Base-by-base conservation (phyloP, 2,329 filamentous ascomycete species). In the Pseudogymnoascus destructans region DNA sequence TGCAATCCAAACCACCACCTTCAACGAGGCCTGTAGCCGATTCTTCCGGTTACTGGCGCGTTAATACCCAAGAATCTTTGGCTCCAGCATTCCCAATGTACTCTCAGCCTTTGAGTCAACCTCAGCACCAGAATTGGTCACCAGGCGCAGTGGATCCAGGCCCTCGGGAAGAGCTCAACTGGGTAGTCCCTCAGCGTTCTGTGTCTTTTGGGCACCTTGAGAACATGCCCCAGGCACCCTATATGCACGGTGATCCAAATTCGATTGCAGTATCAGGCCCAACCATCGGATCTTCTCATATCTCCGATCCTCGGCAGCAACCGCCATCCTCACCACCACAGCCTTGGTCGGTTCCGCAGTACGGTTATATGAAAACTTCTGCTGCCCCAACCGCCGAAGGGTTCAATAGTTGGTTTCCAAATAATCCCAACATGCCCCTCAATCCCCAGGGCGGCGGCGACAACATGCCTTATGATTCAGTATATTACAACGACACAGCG, bases 81-180 rank as follows among this genome's bases (percentile, higher is more conserved):
- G 75, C 75, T 3, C 71, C 77, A 0, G 75, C 74, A 2, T 78
- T 77, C 60, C 75, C 77, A 4, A 73, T 77, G 1, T 81, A 78
- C 63, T 70, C 73, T 5, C 71, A 73, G 19, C 71, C 74, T 40
- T 57, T 67, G 32, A 66, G 66, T 35, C 63, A 65, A 25, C 62
- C 63, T 15, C 64, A 64, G n/a, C 58, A 61, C 5, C 65, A 66
- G 38, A 66, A 62, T 58, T 70, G 69, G 69, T 61, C 66, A 27
- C 55, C 59, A 30, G 58, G 63, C 36, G 63, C 64, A 8, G 36
- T 64, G 15, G 67, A 68, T 33, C 46, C 64, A 6, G 64, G 61
- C 57, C 57, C 65, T 27, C 63, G 67, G 56, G 67, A 70, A 17
- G 64, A 68, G 23, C 17, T 64, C 17, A 52, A 60, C n/a, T 70